Percentiles rank a stretch among this genome's conserved stretches.
Conservation (phyloP, 2,329 filamentous ascomycete species). For the Ceratocystis lukuohia region DNA sequence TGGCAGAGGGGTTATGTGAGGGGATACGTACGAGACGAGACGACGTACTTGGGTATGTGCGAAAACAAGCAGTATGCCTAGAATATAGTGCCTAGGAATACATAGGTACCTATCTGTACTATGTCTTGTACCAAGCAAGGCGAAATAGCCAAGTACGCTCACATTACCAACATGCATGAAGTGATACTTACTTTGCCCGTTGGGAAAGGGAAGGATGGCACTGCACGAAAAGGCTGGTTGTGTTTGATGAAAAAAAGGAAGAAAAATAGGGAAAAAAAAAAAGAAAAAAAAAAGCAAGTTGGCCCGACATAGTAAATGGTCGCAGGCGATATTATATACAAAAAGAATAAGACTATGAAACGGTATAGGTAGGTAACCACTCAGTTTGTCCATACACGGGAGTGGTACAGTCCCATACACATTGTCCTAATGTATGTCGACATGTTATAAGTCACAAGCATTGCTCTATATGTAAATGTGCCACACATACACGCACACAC, state of each 20-base stretch:
- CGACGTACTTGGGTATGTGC: not conserved
- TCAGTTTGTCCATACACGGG: not conserved
- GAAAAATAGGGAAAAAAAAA: not conserved
- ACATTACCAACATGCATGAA: not conserved
- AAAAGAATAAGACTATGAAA: not conserved
- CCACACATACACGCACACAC: not conserved
- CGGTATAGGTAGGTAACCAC: not conserved
- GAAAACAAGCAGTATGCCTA: no score
- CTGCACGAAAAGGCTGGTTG: not conserved
- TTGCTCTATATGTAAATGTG: not conserved
- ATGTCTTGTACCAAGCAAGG: not conserved
- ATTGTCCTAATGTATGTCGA: not conserved
- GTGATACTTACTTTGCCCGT: not conserved
- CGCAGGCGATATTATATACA: not conserved
- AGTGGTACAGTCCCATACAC: not conserved
- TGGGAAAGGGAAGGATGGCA: not conserved
- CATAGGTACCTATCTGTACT: not conserved
- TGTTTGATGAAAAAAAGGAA: not conserved
- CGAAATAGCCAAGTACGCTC: not conserved
- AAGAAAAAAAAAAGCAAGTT: not conserved
- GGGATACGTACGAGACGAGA: not conserved
- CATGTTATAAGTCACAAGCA: not conserved
- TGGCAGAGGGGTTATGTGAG: not conserved
- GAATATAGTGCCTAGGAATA: not conserved
- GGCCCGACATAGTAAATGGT: not conserved